Base-by-base conservation (phyloP, 2,329 filamentous ascomycete species). In the Penicillium sp. region DNA sequence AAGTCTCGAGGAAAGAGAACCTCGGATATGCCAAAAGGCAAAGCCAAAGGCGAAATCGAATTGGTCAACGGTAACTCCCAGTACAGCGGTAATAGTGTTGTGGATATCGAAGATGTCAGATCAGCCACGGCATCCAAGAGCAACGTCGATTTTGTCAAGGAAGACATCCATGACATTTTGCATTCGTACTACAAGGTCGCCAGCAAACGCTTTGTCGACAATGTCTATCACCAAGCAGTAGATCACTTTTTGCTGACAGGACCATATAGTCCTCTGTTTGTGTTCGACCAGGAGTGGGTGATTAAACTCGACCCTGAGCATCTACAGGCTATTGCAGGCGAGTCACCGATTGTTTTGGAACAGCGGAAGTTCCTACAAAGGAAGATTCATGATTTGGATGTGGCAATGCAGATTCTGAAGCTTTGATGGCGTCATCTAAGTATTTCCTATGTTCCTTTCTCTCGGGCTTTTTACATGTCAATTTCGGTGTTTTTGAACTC, bases 201-300 rank as follows among this genome's bases (percentile, higher is more conserved):
- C 0, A 75, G 74, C 12, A 81, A 82, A 63, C 79, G 84, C 0
- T 87, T 90, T 57, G 78, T 87, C 1, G 86, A 90, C 61, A 79
- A 75, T 3, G 68, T 90, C 1, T 84, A 77, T 63, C 78, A 80
- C 59, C 85, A 88, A 60, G 82, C 78, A 0, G 72, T 82, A 1
- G 78, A 81, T 45, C 70, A 84, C 63, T 76, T 76, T 58, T 73
- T 89, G 0, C 68, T 88, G 0, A 70, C 69, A 1, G 78, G 80
- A 0, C 64, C 75, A 0, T 60, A 74, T 0, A 80, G 80, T 5
- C 84, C 84, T 35, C 47, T 56, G 7, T 38, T 47, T 21, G 68
- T 83, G 0, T 79, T 89, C 45, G 79, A 74, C 0, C 74, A 82
- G 0, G 66, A 75, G 0, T 80, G 81, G 42, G 75, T 88, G 0